Base-by-base conservation (phyloP, 2,329 filamentous ascomycete species). In the Colletotrichum tanaceti region DNA sequence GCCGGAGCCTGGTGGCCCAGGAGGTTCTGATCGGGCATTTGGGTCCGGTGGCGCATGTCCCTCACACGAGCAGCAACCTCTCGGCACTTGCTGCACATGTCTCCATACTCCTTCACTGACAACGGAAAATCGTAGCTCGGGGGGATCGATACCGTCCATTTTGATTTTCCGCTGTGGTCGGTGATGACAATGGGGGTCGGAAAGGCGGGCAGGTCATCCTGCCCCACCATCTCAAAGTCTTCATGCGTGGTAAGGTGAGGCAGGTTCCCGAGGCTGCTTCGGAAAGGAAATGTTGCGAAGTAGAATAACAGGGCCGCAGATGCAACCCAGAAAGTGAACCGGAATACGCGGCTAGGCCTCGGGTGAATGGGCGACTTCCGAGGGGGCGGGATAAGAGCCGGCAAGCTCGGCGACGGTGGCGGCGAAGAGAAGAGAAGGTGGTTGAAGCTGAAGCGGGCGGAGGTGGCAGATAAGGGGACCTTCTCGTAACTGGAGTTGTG, bases 111-210 rank as follows among this genome's bases (percentile, higher is more conserved):
- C 11, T 85, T 79, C 22, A 87, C 85, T 0, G 84, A 79, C 2
- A 96, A 78, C 1, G 93, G 93, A 69, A 95, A 95, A 4, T 84
- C 81, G 53, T 85, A 82, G 65, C 84, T 85, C 7, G 85, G 82
- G 0, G 93, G 93, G 44, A 97, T 94, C 1, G 89, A 93, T 13
- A 97, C 87, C 0, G 93, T 96, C 93, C 93, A 97, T 76, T 87
- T 90, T 13, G 89, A 83, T 59, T 84, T 86, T 3, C 91, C 91
- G 52, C 84, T 82, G 32, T 82, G 80, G 78, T 94, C 91, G 16
- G 85, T 87, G 53, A 94, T 83, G 6, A 93, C 85, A 22, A 96
- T 84, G 0, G 92, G 91, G 0, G 90, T 91, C 0, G 93, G 90
- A 70, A 92, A 89, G 35, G 90, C 85, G 0, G 92, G 92, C n/a